Evolutionary conservation across 345 rosid species (phyloP).

Genomic region (Rhodamnia rubescens): DNA sequence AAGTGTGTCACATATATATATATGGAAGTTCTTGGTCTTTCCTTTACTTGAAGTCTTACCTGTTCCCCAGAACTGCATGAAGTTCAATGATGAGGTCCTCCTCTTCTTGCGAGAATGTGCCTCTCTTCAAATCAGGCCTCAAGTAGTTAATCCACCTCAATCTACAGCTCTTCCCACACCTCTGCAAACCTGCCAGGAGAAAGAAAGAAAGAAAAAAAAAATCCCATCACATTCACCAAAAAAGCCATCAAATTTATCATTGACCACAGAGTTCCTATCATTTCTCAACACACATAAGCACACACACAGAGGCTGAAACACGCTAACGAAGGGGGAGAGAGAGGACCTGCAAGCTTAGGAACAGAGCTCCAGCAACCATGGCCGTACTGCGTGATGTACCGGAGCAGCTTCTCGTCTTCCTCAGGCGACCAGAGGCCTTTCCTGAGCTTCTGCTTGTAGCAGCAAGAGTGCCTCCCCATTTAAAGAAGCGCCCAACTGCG

Average conservation of each 20-base stretch:
- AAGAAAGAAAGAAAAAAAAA: not conserved
- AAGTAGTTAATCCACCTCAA: conserved; percentile 92
- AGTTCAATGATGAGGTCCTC: conserved; percentile 83
- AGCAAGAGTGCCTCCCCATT: conserved; percentile 97
- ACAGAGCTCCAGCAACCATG: conserved; percentile 99
- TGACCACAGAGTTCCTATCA: not conserved
- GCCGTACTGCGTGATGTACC: conserved; percentile 80
- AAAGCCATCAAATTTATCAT: not conserved
- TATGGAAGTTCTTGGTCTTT: not conserved
- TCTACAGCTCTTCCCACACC: conserved; percentile 98
- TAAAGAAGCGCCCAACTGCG: conserved; percentile 1
- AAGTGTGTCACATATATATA: not conserved
- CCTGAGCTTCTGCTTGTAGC: conserved; percentile 93
- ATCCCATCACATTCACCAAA: not conserved
- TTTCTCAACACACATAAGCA: not conserved
- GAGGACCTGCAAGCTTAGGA: conserved; percentile 83
- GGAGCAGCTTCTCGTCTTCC: conserved; percentile 90
- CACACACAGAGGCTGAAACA: not conserved
- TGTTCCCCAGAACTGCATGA: conserved; percentile 85
- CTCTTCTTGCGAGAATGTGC: conserved; percentile 88
- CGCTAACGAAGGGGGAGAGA: not conserved
- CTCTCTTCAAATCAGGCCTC: conserved; percentile 97
- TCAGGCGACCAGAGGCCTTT: conserved; percentile 99
- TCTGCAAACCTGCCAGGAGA: conserved; percentile 55
- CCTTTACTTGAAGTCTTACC: conserved; percentile 19